Evolutionary conservation across 192 early-diverging fungal species (phyloP).

Genomic region (Umbelopsis ramanniana): DNA sequence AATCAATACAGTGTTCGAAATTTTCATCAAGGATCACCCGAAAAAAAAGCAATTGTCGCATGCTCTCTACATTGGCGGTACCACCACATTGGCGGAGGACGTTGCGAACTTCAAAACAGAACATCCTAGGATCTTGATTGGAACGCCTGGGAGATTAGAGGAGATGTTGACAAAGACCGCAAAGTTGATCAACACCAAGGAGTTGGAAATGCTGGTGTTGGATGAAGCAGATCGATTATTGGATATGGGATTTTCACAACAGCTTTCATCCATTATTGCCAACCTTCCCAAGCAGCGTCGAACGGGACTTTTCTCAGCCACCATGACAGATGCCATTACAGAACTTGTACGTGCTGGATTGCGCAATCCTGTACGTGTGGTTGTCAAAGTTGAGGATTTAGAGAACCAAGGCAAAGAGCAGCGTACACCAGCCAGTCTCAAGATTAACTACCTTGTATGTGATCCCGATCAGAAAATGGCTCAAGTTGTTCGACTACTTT

Average conservation of each 20-base stretch:
- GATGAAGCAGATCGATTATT: constrained; percentile 95
- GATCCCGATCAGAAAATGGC: constrained; percentile 83
- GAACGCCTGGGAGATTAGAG: constrained; percentile 88
- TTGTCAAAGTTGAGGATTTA: constrained; percentile 85
- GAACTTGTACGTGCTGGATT: constrained; percentile 87
- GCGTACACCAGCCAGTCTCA: constrained; percentile 64
- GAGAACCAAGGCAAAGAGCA: constrained; percentile 49
- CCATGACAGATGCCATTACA: constrained; percentile 88
- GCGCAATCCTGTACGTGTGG: constrained; percentile 88
- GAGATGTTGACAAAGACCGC: constrained; percentile 64
- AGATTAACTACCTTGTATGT: constrained; percentile 76
- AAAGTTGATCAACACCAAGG: constrained; percentile 67
- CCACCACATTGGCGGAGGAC: constrained; percentile 64
- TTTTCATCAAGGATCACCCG: constrained; percentile 60
- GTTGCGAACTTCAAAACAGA: constrained; percentile 60
- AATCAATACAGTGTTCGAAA: constrained; percentile 73
- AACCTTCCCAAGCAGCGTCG: constrained; percentile 91
- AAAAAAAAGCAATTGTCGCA: constrained; percentile 43
- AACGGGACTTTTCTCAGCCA: constrained; percentile 96
- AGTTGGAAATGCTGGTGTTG: constrained; percentile 87
- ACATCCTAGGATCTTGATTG: constrained; percentile 85
- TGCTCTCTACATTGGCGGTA: constrained; percentile 77
- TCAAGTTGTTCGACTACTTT: constrained; percentile 70
- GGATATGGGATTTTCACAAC: constrained; percentile 91
- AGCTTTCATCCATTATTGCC: constrained; percentile 78